phyloP scores from a whole-genome alignment of 2,329 filamentous ascomycete species.

The Ophiostoma populinum region DNA sequence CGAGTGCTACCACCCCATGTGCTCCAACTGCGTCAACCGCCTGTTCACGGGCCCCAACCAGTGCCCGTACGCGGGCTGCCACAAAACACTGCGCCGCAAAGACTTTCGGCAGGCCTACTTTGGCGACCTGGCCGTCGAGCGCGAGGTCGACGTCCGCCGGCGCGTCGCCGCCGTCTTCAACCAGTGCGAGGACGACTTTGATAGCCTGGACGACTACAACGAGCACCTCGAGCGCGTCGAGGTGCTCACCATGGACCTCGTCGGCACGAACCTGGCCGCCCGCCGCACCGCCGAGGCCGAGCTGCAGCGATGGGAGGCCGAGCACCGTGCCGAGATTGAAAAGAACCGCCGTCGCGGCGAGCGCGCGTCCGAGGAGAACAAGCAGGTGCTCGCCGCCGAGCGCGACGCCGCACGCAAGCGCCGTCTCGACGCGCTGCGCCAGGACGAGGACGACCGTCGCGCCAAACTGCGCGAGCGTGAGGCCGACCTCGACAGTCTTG shows the following conservation, averaged over 20 bases:
- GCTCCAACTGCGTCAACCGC: conserved; percentile 83
- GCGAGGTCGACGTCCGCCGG: conserved; percentile 81
- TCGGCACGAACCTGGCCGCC: conserved; percentile 40
- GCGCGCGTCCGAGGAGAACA: conserved; percentile 32
- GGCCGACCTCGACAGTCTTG: conserved; percentile 55
- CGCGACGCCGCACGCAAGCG: conserved; percentile 47
- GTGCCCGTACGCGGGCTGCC: conserved; percentile 80
- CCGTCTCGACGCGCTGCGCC: conserved; percentile 43
- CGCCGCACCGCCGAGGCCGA: conserved; percentile 21
- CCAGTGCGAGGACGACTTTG: conserved; percentile 78
- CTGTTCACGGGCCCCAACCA: conserved; percentile 88
- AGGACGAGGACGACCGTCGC: conserved; percentile 53
- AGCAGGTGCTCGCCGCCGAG: conserved; percentile 43
- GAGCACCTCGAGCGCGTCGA: conserved; percentile 91
- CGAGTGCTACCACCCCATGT: conserved; percentile 99
- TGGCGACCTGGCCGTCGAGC: conserved; percentile 69
- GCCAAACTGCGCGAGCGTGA: conserved; percentile 46
- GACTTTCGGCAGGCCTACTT: conserved; percentile 83
- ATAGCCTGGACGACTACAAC: conserved; percentile 68
- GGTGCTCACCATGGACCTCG: conserved; percentile 74
- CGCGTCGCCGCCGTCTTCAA: conserved; percentile 73
- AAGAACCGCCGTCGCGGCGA: conserved; percentile 36
- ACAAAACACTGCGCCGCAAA: conserved; percentile 67
- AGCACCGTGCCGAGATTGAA: conserved; percentile 53
- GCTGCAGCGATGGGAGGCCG: conserved; percentile 54